phyloP scores from a whole-genome alignment of 2,329 filamentous ascomycete species.

The Incumbomyces delicatus region DNA sequence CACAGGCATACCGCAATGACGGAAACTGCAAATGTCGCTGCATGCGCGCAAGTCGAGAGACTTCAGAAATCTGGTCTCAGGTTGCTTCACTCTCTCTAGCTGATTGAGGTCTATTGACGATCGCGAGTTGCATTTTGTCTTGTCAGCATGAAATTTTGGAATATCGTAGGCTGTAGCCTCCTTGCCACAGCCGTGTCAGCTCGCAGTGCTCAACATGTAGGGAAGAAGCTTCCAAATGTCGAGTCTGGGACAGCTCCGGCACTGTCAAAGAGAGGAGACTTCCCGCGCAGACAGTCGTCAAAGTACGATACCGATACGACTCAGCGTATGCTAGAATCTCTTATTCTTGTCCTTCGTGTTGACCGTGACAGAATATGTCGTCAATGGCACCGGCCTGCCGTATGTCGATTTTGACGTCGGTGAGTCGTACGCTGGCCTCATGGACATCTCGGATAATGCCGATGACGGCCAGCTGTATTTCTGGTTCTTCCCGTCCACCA shows the following conservation, averaged over 20 bases:
- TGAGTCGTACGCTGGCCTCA: conserved; percentile 38
- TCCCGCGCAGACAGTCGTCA: conserved; percentile 8
- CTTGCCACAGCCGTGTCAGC: conserved; percentile 12
- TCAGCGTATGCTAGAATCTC: conserved; percentile 9
- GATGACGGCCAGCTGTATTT: conserved; percentile 38
- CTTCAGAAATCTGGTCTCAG: no score
- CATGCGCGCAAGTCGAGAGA: no score
- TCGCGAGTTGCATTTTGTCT: neutral
- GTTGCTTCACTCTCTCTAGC: no score
- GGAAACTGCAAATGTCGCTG: no score
- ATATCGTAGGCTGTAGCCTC: neutral
- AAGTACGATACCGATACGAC: conserved; percentile 16
- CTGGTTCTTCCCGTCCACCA: conserved; percentile 40
- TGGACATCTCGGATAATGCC: conserved; percentile 43
- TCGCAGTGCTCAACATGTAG: conserved; percentile 18
- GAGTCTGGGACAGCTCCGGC: conserved; percentile 7
- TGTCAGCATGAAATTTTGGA: conserved; percentile 14
- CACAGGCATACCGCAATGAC: no score
- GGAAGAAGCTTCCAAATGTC: conserved; percentile 14
- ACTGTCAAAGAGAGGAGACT: conserved; percentile 4
- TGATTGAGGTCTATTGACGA: neutral
- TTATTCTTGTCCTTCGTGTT: neutral
- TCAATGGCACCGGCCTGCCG: conserved; percentile 56
- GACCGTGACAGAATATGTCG: conserved; percentile 43
- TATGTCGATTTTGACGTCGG: conserved; percentile 60